Percentiles rank a stretch among this genome's conserved stretches.
phyloP scores from a whole-genome alignment of 768 basidiomycete genomes.

The Tephrocybe sp. region DNA sequence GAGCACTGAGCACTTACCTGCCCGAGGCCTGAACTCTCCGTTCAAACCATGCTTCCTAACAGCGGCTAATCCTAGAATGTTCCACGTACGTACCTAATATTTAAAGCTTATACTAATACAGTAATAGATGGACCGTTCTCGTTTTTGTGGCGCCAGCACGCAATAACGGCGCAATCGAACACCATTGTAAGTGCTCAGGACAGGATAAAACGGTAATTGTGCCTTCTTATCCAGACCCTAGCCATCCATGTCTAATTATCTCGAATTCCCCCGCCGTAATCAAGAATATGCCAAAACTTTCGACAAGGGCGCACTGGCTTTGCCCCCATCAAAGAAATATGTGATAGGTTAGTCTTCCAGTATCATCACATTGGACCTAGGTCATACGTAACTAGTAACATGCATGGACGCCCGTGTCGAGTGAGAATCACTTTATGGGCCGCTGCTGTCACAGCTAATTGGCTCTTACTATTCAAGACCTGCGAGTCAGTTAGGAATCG shows the following conservation, averaged over 20 bases:
- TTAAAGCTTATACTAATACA: too few relatives aligned
- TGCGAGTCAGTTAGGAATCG: constrained; percentile 56
- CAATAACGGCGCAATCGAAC: constrained; percentile 14
- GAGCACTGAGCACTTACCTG: too few relatives aligned
- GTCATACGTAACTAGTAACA: constrained; percentile 39
- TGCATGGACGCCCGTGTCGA: constrained; percentile 79
- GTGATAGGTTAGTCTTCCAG: constrained; percentile 25
- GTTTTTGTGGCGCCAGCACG: too few relatives aligned
- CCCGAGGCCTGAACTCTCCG: too few relatives aligned
- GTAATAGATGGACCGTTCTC: too few relatives aligned
- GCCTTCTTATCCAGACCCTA: too few relatives aligned
- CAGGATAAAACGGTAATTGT: neutral
- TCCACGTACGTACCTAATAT: too few relatives aligned
- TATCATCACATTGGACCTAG: neutral
- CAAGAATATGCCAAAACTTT: constrained; percentile 46
- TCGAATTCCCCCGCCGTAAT: constrained; percentile 41
- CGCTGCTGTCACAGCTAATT: neutral
- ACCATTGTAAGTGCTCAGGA: neutral
- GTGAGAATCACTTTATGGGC: constrained; percentile 34
- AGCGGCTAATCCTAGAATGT: too few relatives aligned
- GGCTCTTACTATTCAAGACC: constrained; percentile 36
- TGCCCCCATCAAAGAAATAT: constrained; percentile 36
- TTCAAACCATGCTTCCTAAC: too few relatives aligned
- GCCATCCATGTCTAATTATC: constrained; percentile 30
- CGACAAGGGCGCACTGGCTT: constrained; percentile 35